phyloP scores from a whole-genome alignment of 345 rosid genomes.

The Barbarea vulgaris region DNA sequence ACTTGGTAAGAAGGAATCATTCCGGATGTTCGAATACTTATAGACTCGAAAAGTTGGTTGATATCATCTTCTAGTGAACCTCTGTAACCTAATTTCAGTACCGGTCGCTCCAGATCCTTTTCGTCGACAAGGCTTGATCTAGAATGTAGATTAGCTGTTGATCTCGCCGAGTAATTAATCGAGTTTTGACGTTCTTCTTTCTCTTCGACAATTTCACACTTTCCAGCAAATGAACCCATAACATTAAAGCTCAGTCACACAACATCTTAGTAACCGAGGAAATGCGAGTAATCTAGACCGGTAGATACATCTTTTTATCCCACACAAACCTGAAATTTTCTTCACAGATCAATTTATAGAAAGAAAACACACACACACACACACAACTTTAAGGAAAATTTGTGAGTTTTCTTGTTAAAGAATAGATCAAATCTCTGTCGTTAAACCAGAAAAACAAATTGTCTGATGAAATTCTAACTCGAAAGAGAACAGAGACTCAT shows the following conservation, averaged over 20 bases:
- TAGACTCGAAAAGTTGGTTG: conserved; percentile 87
- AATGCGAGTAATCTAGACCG: conserved; percentile 4
- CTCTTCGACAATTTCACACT: conserved; percentile 86
- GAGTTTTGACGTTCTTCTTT: conserved; percentile 59
- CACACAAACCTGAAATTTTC: conserved; percentile 16
- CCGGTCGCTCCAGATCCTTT: conserved; percentile 53
- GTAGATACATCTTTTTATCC: conserved; percentile 27
- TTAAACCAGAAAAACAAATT: not conserved
- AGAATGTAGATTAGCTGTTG: conserved; percentile 46
- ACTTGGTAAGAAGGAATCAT: conserved; percentile 52
- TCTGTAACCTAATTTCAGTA: conserved; percentile 59
- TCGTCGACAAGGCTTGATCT: conserved; percentile 46
- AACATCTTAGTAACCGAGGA: conserved; percentile 27
- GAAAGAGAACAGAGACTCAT: not conserved
- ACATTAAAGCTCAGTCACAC: conserved; percentile 21
- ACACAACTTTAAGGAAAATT: not conserved
- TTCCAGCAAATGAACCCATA: conserved; percentile 84
- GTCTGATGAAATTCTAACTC: not conserved
- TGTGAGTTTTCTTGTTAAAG: not conserved
- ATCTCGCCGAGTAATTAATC: conserved; percentile 39
- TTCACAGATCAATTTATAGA: not conserved
- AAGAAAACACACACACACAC: not conserved
- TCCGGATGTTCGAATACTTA: conserved; percentile 67
- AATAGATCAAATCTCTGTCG: not conserved
- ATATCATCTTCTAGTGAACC: conserved; percentile 84